A percentile compares a stretch with the other conserved stretches of the same genome.
phyloP scores from a whole-genome alignment of 2,329 filamentous ascomycete genomes.

The Pestalotiopsis sp. region DNA sequence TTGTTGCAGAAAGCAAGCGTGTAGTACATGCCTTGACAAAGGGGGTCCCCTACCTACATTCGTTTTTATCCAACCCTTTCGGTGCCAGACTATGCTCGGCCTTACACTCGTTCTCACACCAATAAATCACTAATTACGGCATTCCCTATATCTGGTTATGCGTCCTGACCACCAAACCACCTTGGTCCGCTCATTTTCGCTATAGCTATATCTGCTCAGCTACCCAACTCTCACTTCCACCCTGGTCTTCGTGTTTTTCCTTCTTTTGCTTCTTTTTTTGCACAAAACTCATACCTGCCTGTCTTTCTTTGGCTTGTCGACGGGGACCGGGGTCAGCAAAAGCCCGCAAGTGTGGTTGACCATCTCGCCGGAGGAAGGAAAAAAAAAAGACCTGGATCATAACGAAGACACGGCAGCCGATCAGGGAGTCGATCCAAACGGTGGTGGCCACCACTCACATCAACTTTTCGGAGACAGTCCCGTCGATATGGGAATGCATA shows the following conservation, averaged over 20 bases:
- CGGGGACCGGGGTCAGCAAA: not conserved
- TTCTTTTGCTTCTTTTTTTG: conserved; percentile 7
- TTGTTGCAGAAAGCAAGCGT: conserved; percentile 11
- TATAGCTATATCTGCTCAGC: conserved; percentile 12
- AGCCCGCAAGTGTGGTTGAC: not conserved
- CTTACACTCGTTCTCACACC: conserved; percentile 12
- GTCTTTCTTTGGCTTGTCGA: not conserved
- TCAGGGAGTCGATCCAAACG: not conserved
- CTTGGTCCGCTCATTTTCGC: conserved; percentile 11
- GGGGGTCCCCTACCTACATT: conserved; percentile 8
- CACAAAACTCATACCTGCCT: not conserved
- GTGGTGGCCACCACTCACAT: not conserved
- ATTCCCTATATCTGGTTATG: conserved; percentile 15
- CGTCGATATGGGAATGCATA: not conserved
- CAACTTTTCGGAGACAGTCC: not conserved
- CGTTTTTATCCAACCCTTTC: conserved; percentile 15
- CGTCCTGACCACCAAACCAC: conserved; percentile 10
- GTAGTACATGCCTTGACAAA: conserved; percentile 14
- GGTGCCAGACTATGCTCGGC: conserved; percentile 1
- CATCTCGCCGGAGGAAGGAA: not conserved
- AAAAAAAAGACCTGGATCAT: not conserved
- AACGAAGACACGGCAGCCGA: not conserved
- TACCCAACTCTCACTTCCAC: conserved; percentile 6
- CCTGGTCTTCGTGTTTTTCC: conserved; percentile 2
- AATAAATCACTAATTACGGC: conserved; percentile 9